Conservation (phyloP, 768 basidiomycete genomes). For the Kwoniella pini region DNA sequence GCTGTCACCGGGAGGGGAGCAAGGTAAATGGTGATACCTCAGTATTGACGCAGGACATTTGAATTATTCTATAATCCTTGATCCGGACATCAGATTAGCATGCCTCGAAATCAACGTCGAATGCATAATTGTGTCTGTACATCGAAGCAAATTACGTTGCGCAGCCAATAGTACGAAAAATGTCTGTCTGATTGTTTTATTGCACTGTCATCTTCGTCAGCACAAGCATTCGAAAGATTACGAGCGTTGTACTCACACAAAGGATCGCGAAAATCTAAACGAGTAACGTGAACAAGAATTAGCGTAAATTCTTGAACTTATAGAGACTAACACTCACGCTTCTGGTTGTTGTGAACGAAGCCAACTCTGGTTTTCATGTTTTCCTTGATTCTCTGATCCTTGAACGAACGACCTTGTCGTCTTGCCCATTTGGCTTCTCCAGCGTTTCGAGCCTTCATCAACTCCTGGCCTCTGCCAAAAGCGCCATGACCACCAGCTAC, state of each 20-base stretch:
- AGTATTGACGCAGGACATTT: too few relatives aligned
- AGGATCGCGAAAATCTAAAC: conserved; percentile 45
- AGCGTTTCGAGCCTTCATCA: conserved; percentile 86
- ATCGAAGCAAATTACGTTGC: too few relatives aligned
- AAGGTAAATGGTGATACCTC: too few relatives aligned
- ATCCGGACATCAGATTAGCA: too few relatives aligned
- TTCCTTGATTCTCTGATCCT: conserved; percentile 75
- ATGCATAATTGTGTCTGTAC: too few relatives aligned
- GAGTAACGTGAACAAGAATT: not conserved
- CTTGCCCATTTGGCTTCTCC: conserved; percentile 94
- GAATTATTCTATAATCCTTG: too few relatives aligned
- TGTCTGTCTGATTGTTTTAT: too few relatives aligned
- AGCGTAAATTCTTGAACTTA: not conserved
- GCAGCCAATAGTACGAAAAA: too few relatives aligned
- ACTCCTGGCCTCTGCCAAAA: conserved; percentile 74
- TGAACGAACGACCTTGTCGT: conserved; percentile 77
- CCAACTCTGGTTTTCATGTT: conserved; percentile 81
- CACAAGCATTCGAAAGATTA: not conserved
- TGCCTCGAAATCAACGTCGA: too few relatives aligned
- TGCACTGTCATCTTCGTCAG: too few relatives aligned
- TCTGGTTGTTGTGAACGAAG: conserved; percentile 79
- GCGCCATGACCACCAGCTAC: conserved; percentile 82
- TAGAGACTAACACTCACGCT: conserved; percentile 55
- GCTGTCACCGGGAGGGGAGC: too few relatives aligned
- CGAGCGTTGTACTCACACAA: conserved; percentile 34